Conservation (phyloP, 164 flowering plant species). For the Liquidambar formosana region DNA sequence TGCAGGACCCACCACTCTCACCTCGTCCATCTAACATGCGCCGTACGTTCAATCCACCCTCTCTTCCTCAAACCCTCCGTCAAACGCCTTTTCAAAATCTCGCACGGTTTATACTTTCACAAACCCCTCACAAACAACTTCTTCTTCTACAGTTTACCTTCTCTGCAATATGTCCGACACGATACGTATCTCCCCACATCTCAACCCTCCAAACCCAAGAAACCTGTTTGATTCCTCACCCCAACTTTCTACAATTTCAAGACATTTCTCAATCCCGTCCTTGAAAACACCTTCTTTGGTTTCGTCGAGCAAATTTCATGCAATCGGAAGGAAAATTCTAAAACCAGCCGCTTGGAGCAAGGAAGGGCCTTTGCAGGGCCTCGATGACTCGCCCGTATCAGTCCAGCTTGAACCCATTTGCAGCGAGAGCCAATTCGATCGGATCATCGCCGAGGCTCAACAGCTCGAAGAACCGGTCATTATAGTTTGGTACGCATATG, state of each 20-base stretch:
- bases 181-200: not conserved
- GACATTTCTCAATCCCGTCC: constrained; percentile 1
- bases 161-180: not conserved
- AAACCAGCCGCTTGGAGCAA: constrained; percentile 20
- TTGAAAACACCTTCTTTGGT: constrained; percentile 4
- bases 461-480: constrained; percentile 50
- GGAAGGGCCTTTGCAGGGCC: constrained; percentile 30
- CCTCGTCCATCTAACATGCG: no score
- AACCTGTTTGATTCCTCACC: not conserved
- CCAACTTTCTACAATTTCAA: not conserved
- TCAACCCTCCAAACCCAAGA: not conserved
- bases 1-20: no score
- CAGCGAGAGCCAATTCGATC: constrained; percentile 65
- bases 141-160: no score
- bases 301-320: constrained; percentile 6
- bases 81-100: not conserved
- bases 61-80: not conserved
- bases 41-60: no score
- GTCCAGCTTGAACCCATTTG: constrained; percentile 49
- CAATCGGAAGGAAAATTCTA: constrained; percentile 1
- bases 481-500: constrained; percentile 56
- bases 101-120: no score
- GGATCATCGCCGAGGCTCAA: constrained; percentile 59
- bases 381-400: constrained; percentile 52
- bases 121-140: no score